Evolutionary conservation across 2,329 filamentous ascomycete genomes (phyloP).

Genomic region (Penicillium sp.): DNA sequence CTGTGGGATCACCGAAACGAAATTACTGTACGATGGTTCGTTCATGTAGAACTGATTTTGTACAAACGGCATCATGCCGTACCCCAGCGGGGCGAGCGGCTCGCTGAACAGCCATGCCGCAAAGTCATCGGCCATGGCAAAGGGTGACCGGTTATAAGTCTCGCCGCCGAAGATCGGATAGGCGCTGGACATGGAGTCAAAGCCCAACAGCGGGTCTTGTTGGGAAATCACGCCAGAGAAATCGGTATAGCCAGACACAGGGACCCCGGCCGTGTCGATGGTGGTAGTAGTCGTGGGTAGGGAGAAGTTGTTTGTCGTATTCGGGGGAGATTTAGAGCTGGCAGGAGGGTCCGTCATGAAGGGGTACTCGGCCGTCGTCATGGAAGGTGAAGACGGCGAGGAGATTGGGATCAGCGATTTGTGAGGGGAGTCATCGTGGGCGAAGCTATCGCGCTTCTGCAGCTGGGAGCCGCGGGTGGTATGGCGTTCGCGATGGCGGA

Average conservation of each 20-base stretch:
- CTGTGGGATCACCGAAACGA: slow-evolving; percentile 57
- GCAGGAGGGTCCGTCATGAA: slow-evolving; percentile 18
- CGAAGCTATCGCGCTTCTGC: slow-evolving; percentile 52
- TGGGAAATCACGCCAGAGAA: slow-evolving; percentile 20
- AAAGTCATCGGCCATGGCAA: slow-evolving; percentile 85
- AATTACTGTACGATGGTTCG: slow-evolving; percentile 52
- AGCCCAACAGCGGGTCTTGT: slow-evolving; percentile 22
- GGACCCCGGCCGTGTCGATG: slow-evolving; percentile 20
- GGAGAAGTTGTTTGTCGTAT: slow-evolving; percentile 18
- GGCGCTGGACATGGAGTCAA: slow-evolving; percentile 49
- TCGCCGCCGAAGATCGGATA: slow-evolving; percentile 88
- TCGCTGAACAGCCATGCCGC: slow-evolving; percentile 82
- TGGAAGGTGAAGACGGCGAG: slow-evolving; percentile 26
- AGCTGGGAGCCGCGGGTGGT: slow-evolving; percentile 62
- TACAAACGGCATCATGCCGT: slow-evolving; percentile 47
- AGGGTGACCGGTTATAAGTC: slow-evolving; percentile 81
- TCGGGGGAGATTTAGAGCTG: slow-evolving; percentile 19
- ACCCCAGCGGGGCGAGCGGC: slow-evolving; percentile 57
- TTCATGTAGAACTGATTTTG: slow-evolving; percentile 55
- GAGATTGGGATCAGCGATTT: slow-evolving; percentile 21
- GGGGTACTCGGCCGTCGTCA: slow-evolving; percentile 24
- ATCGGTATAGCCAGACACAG: slow-evolving; percentile 23
- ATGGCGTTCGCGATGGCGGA: slow-evolving; percentile 79
- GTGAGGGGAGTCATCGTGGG: slow-evolving; percentile 22
- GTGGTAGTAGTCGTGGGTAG: slow-evolving; percentile 18